Percentiles rank a stretch among this genome's conserved stretches.
Evolutionary conservation across 805 yeast genomes (phyloP).

Genomic region (Yarrowia sp.): DNA sequence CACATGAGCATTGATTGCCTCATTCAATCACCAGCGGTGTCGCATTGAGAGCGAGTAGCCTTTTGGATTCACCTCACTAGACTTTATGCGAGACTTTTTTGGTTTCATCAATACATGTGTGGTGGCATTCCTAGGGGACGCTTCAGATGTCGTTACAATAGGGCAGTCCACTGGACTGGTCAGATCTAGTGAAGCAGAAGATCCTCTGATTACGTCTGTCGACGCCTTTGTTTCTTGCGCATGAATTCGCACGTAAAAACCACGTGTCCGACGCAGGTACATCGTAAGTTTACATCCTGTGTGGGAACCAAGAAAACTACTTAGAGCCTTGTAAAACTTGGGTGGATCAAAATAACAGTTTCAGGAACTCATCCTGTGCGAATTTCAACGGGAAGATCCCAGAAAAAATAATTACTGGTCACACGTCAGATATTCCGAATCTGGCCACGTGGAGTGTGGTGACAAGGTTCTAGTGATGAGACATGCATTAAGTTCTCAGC

Average conservation of each 20-base stretch:
- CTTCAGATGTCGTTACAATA: not conserved
- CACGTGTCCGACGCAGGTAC: slow-evolving; percentile 18
- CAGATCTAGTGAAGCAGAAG: not conserved
- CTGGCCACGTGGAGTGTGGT: slow-evolving; percentile 12
- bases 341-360: not conserved
- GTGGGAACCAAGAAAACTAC: not conserved
- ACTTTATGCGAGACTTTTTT: not conserved
- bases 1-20: not conserved
- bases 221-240: not conserved
- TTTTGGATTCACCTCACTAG: not conserved
- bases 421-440: not conserved
- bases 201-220: not conserved
- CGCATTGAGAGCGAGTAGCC: not conserved
- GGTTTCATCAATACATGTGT: not conserved
- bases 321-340: not conserved
- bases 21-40: not conserved
- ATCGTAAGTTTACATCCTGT: not conserved
- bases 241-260: not conserved
- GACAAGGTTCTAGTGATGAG: not conserved
- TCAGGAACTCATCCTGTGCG: not conserved
- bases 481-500: slow-evolving; percentile 19
- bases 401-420: not conserved
- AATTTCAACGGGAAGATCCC: not conserved
- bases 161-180: not conserved
- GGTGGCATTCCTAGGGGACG: not conserved